phyloP scores from a whole-genome alignment of 441 rosid species.

The Pelargonium fulgidum region DNA sequence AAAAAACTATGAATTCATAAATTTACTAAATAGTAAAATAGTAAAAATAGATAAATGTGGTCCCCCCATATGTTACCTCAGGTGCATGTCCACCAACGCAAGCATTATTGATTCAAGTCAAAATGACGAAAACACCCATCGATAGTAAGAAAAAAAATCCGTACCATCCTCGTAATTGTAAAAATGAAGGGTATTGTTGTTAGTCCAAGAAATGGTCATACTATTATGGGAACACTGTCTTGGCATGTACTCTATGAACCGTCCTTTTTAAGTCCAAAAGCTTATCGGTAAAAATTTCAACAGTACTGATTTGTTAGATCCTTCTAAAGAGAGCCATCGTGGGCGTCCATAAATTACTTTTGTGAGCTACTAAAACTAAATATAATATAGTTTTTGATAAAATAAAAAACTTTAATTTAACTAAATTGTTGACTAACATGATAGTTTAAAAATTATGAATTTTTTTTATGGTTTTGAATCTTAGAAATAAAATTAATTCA shows the following conservation, averaged over 20 bases:
- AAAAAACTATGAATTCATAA: no score
- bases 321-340: slow-evolving; percentile 14
- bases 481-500: no score
- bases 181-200: slow-evolving; percentile 33
- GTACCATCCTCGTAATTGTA: not conserved
- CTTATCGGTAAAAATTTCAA: slow-evolving; percentile 21
- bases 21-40: not conserved
- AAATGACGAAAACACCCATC: slow-evolving; percentile 33
- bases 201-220: slow-evolving; percentile 32
- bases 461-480: no score
- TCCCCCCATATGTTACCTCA: slow-evolving; percentile 16
- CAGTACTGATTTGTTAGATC: slow-evolving; percentile 16
- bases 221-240: slow-evolving; percentile 44
- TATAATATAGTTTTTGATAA: no score
- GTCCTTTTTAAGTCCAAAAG: slow-evolving; percentile 44
- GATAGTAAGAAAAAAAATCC: not conserved
- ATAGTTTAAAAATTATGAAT: no score
- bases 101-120: slow-evolving; percentile 1
- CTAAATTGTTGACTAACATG: no score
- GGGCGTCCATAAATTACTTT: slow-evolving; percentile 11
- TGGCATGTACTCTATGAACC: slow-evolving; percentile 45
- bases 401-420: no score
- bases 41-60: fast-evolving
- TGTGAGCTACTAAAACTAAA: no score
- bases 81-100: slow-evolving; percentile 13